Evolutionary conservation across 192 early-diverging fungal species (phyloP), one percentile per base, ranked within the genome.

Genomic region (Lobosporangium transversale): DNA sequence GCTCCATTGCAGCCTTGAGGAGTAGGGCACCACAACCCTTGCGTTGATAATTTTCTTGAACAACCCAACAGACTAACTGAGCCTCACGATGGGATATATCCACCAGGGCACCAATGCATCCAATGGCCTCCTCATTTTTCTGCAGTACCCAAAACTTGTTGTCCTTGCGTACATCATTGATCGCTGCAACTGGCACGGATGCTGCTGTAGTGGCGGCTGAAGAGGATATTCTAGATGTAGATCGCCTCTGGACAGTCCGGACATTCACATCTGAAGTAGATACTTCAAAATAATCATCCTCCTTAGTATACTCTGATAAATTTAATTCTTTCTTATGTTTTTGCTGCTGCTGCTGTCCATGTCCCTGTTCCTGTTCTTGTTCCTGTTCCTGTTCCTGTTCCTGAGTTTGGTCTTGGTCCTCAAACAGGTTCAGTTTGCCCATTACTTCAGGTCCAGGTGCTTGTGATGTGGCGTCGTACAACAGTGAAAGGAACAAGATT

Each of bases 131-230:
- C 15, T 35, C 42, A 29, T 43, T 11, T 8, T 60, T 48, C 27
- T 75, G 47, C 10, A 75, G 52, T 10, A 75, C 71, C 58, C 57
- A 75, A 52, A 66, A 75, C 44, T 20, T 10, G 44, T 66, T 66
- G 29, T 75, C 71, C 45, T 66, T 61, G 18, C 52, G 23, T 20
- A 43, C 40, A 12, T 17, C 17, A n/a, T n/a, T n/a, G n/a, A n/a
- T n/a, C n/a, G n/a, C n/a, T n/a, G n/a, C n/a, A n/a, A n/a, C n/a
- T n/a, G n/a, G n/a, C 17, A 26, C 2, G 27, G 42, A 18, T 53
- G 49, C 23, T 23, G 31, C n/a, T 51, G 33, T 4, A 27, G 57
- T 43, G 4, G 42, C 26, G 18, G 27, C 21, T 23, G 17, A 9
- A 10, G 9, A 8, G 21, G 47, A 1, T 21, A 21, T 49, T 21